Evolutionary conservation across 768 basidiomycete species (phyloP).

Genomic region (Ephemerocybe angulata): DNA sequence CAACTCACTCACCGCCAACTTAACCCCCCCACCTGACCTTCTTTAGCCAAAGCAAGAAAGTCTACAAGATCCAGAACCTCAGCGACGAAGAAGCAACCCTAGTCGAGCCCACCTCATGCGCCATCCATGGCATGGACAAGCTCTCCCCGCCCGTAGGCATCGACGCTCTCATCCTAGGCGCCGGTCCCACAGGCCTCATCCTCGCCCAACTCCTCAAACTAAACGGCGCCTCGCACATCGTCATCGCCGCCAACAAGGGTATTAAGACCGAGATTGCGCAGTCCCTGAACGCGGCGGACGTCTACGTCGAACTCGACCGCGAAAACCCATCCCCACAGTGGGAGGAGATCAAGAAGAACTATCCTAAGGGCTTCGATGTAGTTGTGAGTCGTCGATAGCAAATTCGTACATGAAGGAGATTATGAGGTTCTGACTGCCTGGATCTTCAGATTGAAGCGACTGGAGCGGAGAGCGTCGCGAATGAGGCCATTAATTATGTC

Average conservation of each 20-base stretch:
- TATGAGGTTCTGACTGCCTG: not conserved
- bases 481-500: constrained; percentile 87
- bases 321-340: constrained; percentile 73
- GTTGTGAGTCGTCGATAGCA: constrained; percentile 37
- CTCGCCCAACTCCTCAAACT: constrained; percentile 84
- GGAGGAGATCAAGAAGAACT: constrained; percentile 72
- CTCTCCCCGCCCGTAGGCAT: constrained; percentile 77
- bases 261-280: constrained; percentile 88
- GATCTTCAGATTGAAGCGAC: constrained; percentile 35
- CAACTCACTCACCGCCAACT: no score
- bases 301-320: constrained; percentile 82
- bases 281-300: constrained; percentile 73
- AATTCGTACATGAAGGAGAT: not conserved
- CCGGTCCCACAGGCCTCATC: constrained; percentile 88
- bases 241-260: constrained; percentile 86
- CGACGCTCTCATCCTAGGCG: constrained; percentile 81
- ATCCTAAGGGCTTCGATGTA: constrained; percentile 89
- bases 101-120: constrained; percentile 87
- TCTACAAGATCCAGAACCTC: constrained; percentile 86
- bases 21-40: no score
- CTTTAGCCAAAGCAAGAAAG: constrained; percentile 59
- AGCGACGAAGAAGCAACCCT: constrained; percentile 85
- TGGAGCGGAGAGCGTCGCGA: constrained; percentile 83
- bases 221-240: constrained; percentile 77
- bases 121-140: constrained; percentile 89